Evolutionary conservation across 2,329 filamentous ascomycete genomes (phyloP), one percentile per base, ranked within the genome.

Genomic region (Gaeumannomyces sp.): DNA sequence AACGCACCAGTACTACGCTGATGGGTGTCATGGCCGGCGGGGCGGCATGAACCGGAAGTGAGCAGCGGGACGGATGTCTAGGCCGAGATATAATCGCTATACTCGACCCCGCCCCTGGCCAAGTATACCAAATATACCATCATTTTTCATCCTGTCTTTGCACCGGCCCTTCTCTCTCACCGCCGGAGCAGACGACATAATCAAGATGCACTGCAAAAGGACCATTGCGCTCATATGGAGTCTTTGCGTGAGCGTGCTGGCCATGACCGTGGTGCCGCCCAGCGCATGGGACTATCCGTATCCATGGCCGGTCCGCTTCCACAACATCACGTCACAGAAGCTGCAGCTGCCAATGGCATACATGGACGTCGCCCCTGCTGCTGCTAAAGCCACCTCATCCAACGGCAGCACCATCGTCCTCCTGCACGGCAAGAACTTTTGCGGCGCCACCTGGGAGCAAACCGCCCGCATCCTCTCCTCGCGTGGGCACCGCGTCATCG

Each of bases 381-480:
- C 63, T 64, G 68, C 33, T 66, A 74, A 60, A 77, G 75, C 65
- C 19, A 7, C 45, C 45, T 53, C 45, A 5, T 5, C 6, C 45
- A 53, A 53, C 45, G 75, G 74, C 58, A 79, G 77, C 68, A 80
- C 76, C 0, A 80, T 78, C 31, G 73, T 83, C 11, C 76, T 85
- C 45, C 71, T 85, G 22, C 83, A 85, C 69, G 83, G 83, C 68
- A 84, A 83, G 72, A 85, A 84, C 72, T 85, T 85, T 68, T 85
- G 83, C 71, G 79, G 77, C 50, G 74, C 80, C 28, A 85, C 82
- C 10, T 85, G 83, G 83, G 75, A 78, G 64, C 72, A 71, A 22
- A 84, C 81, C 19, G 79, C 80, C n/a, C 67, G 71, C 14, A 71
- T 73, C 14, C 77, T 85, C 64, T 69, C 75, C 4, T 67, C 68